Base-by-base conservation (phyloP, 1,139 yeast genomes). In the Wickerhamomyces sp. region DNA sequence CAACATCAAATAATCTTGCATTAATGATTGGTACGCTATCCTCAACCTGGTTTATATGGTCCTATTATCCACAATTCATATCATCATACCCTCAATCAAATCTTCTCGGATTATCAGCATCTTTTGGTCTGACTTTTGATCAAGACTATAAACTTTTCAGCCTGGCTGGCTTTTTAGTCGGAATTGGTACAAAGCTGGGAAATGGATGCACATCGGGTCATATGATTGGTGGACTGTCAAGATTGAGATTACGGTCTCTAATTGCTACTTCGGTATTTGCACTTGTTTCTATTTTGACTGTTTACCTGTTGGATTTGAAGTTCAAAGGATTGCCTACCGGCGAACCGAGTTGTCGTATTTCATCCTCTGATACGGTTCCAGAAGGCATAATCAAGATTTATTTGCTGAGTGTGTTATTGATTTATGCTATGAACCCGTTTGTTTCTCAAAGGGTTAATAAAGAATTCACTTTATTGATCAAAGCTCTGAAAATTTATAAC, bases 171-270 rank as follows among this genome's bases (percentile, higher is more conserved):
- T 44, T 65, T 0, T 53, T 73, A 2, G 73, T 68, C 2, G 79
- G 79, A 0, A 30, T 68, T 1, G 79, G 79, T 1, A 69, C 79
- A 0, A 64, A 64, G 38, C 55, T 65, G 34, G 78, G 76, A 0
- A 60, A 67, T 26, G 79, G 79, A 0, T 75, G 79, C 47, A 75
- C 79, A 2, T 72, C 78, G 0, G 79, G 79, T 7, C 79, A 75
- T 49, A 71, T 75, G 76, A 61, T 75, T 8, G 61, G 65, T 26
- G 79, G 79, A 0, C 44, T 74, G 14, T 68, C 78, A 5, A 60
- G 78, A 37, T 51, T 71, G 9, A 61, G 78, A 39, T 42, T 59
- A 43, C 60, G 79, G 46, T 70, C 76, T 13, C 44, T 74, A 8
- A 68, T 66, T 6, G 78, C 79, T 1, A 71, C 76, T 1, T 50